Base-by-base conservation (phyloP, 164 flowering plant genomes). In the Kalanchoe fedtschenkoi region DNA sequence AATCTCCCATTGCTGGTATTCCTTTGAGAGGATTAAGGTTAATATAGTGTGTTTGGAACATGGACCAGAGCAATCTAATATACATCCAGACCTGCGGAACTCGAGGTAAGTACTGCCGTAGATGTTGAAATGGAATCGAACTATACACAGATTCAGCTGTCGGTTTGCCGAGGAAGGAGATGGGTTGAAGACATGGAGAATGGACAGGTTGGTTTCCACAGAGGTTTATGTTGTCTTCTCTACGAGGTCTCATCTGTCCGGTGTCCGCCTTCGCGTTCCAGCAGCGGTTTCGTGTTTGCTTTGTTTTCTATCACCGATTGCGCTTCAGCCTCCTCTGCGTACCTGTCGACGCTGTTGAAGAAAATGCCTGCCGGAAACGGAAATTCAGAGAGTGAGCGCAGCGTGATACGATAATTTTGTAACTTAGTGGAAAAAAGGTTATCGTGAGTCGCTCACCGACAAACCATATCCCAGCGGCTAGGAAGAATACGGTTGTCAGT, bases 391-490 rank as follows among this genome's bases (percentile, higher is more conserved):
- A n/a, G 13, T 43, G n/a, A 8, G 6, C 58, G 0, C 26, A n/a
- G 32, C 32, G 21, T 21, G 37, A 34, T 11, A 32, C 30, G 22
- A 22, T 33, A 51, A 32, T 46, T 4, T 42, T 29, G 16, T 5
- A 21, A 16, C 9, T 29, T 3, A 10, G 6, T 46, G 43, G 9
- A 30, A 29, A 44, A 39, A 46, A 2, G 21, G 13, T 32, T 3
- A 15, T 21, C 30, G 6, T 29, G 16, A 4, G 16, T 53, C 26
- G 47, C 76, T 74, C 41, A 83, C 86, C 89, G 58, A 80, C 58
- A 66, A 70, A 76, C 89, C 89, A 84, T 65, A 84, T 68, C 63
- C 62, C 83, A 67, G 89, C 81, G 16, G 89, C 86, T 35, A 84
- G 58, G 63, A 81, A 84, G 55, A 81, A 62, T 58, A 84, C 22